Conservation (phyloP, 225 moss, liverwort and hornwort genomes). For the Marchantia paleacea region DNA sequence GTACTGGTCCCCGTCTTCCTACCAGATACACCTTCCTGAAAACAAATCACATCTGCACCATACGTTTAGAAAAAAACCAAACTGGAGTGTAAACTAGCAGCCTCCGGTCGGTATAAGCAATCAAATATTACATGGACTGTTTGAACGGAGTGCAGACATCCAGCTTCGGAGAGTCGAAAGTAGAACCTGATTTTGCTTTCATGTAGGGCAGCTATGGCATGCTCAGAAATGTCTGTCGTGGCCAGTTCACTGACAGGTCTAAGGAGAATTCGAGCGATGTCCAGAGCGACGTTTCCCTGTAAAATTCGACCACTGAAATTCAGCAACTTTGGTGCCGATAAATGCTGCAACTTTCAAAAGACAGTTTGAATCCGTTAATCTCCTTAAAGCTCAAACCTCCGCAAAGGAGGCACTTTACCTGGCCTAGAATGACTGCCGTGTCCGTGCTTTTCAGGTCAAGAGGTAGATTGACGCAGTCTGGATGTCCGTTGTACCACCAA, state of each 20-base stretch:
- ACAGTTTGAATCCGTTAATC: background rate
- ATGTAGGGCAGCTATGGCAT: slow-evolving; percentile 65
- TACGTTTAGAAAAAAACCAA: slow-evolving; percentile 31
- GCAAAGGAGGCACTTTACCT: slow-evolving; percentile 36
- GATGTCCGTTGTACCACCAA: slow-evolving; percentile 99
- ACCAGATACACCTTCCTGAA: slow-evolving; percentile 85
- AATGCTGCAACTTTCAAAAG: background rate
- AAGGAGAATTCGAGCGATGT: slow-evolving; percentile 86
- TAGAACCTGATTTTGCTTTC: slow-evolving; percentile 78
- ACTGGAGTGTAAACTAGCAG: background rate
- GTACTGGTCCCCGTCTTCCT: slow-evolving; percentile 95
- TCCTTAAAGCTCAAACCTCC: background rate
- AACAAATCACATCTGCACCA: slow-evolving; percentile 47
- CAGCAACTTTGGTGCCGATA: background rate
- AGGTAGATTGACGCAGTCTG: slow-evolving; percentile 66
- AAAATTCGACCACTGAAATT: background rate
- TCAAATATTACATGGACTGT: no score
- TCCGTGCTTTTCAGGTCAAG: slow-evolving; percentile 77
- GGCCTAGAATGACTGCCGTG: slow-evolving; percentile 85
- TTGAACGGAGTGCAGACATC: background rate
- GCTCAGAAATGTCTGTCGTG: slow-evolving; percentile 77
- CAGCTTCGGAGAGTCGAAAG: background rate
- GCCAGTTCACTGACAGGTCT: slow-evolving; percentile 64
- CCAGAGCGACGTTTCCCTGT: slow-evolving; percentile 94
- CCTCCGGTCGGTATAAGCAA: background rate